Evolutionary conservation across 2,329 filamentous ascomycete species (phyloP).

Genomic region (Clonostachys solani): DNA sequence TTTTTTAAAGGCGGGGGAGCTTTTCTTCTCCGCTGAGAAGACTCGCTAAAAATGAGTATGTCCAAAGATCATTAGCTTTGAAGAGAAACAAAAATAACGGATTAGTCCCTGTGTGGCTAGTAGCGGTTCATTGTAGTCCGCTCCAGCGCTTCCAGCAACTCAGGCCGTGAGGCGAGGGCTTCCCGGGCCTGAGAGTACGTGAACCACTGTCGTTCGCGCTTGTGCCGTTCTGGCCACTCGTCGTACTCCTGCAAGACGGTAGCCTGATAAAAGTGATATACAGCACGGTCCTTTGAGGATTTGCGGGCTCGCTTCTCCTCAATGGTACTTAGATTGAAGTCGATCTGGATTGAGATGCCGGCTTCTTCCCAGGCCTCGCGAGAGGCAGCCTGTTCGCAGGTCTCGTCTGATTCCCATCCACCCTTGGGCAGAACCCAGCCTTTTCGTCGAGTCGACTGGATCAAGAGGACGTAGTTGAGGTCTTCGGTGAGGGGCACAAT

Average conservation of each 20-base stretch:
- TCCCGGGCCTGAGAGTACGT: conserved; percentile 77
- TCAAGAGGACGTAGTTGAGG: conserved; percentile 84
- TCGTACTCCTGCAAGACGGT: conserved; percentile 81
- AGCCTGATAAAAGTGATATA: conserved; percentile 81
- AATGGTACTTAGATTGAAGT: conserved; percentile 82
- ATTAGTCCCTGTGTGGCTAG: conserved; percentile 1
- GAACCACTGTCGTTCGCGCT: conserved; percentile 88
- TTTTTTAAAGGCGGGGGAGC: too few species aligned
- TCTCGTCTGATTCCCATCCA: conserved; percentile 95
- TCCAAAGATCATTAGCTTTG: too few species aligned
- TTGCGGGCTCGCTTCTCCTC: conserved; percentile 80
- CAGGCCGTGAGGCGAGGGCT: conserved; percentile 72
- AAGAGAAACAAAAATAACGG: too few species aligned
- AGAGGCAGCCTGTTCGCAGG: conserved; percentile 77
- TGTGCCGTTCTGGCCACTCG: conserved; percentile 92
- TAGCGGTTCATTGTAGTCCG: conserved; percentile 64
- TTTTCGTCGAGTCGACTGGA: conserved; percentile 85
- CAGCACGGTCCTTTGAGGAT: conserved; percentile 55
- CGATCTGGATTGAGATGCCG: conserved; percentile 81
- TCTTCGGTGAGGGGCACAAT: conserved; percentile 86
- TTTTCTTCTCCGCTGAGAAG: too few species aligned
- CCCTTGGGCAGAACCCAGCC: conserved; percentile 98
- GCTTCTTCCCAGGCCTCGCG: conserved; percentile 98
- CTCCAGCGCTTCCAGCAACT: conserved; percentile 83
- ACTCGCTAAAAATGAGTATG: too few species aligned